Evolutionary conservation across 2,329 filamentous ascomycete species (phyloP).

Genomic region (Pseudocercospora fuligena): DNA sequence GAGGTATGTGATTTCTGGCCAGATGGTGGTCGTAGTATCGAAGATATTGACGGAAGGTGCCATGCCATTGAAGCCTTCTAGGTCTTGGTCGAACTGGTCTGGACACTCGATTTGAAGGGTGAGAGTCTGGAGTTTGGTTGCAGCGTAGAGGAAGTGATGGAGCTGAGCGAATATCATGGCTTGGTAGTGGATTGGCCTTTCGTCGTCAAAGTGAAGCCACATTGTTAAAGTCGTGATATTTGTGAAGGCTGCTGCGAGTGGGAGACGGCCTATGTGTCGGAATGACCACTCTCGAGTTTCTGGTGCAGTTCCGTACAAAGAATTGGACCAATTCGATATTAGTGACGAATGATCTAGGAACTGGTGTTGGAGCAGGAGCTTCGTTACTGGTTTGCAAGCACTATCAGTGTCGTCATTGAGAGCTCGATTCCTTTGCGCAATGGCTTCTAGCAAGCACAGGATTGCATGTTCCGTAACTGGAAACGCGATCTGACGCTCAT

Average conservation of each 20-base stretch:
- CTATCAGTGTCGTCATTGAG: background rate
- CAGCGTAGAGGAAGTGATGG: background rate
- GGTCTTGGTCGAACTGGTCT: background rate
- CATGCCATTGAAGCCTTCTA: background rate
- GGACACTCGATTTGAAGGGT: background rate
- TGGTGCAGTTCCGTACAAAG: background rate
- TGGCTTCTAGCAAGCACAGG: background rate
- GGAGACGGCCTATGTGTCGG: background rate
- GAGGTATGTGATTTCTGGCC: background rate
- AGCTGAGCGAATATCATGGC: background rate
- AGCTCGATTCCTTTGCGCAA: background rate
- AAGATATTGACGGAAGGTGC: background rate
- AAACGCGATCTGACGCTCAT: background rate
- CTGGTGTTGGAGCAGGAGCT: background rate
- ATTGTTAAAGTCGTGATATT: conserved; percentile 1
- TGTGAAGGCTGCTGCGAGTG: conserved; percentile 1
- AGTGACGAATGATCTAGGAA: background rate
- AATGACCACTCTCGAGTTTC: background rate
- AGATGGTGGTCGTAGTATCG: background rate
- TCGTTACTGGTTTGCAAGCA: background rate
- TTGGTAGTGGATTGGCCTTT: background rate
- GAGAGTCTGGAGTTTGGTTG: background rate
- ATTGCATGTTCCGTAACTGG: background rate
- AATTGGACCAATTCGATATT: background rate
- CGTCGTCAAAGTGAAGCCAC: background rate